phyloP scores from a whole-genome alignment of 805 yeast genomes.

The Kodamaea restingae region DNA sequence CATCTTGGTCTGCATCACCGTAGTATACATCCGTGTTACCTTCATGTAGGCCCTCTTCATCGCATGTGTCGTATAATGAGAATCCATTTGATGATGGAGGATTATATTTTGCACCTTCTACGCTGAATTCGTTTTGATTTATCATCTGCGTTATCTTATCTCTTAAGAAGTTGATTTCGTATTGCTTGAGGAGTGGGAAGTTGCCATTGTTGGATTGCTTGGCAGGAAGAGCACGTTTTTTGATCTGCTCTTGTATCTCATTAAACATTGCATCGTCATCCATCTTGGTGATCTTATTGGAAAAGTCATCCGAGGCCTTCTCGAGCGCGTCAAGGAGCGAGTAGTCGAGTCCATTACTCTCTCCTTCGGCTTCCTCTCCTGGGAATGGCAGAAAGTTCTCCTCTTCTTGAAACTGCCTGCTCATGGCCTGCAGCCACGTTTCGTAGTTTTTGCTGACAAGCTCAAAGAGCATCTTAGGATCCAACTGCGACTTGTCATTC shows the following conservation, averaged over 20 bases:
- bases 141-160: conserved; percentile 25
- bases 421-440: conserved; percentile 34
- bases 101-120: conserved; percentile 7
- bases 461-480: conserved; percentile 28
- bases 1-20: conserved; percentile 24
- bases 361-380: conserved; percentile 15
- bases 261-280: conserved; percentile 11
- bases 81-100: conserved; percentile 20
- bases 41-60: conserved; percentile 38
- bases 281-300: conserved; percentile 11
- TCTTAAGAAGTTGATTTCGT: conserved; percentile 28
- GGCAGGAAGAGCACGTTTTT: neutral
- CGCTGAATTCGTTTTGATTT: conserved; percentile 12
- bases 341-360: conserved; percentile 23
- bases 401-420: conserved; percentile 21
- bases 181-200: conserved; percentile 18
- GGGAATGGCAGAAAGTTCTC: conserved; percentile 30
- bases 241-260: conserved; percentile 10
- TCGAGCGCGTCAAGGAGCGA: conserved; percentile 30
- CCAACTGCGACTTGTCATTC: conserved; percentile 9
- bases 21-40: conserved; percentile 21
- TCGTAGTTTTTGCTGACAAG: conserved; percentile 35
- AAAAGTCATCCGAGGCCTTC: conserved; percentile 20
- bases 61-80: conserved; percentile 32
- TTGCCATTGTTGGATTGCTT: conserved; percentile 2